Evolutionary conservation across 2,329 filamentous ascomycete genomes (phyloP), one percentile per base, ranked within the genome.

Genomic region (Canariomyces notabilis): DNA sequence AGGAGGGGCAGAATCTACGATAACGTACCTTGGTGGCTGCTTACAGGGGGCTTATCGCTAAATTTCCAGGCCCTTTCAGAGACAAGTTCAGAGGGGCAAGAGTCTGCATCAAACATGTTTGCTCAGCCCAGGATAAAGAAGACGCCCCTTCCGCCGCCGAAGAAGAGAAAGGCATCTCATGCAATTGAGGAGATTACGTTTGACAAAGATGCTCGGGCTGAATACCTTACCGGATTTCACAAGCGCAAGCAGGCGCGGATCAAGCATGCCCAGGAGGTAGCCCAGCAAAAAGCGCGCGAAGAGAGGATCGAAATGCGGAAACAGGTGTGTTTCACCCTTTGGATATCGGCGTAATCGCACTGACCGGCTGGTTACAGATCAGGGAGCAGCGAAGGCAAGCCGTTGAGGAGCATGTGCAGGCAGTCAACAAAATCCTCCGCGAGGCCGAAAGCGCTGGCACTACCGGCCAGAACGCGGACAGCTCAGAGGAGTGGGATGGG

Each of bases 141-240:
- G 62, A 68, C 67, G 37, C 49, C 68, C 11, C 75, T 86, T 44
- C 76, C 79, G 1, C 74, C 74, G 11, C 71, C 69, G n/a, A 89
- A 85, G 67, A 84, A 81, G 60, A 75, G 85, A 54, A 87, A 85
- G 64, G 65, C 67, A 51, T 62, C 74, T 12, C 71, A 73, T 37
- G 68, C 73, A 32, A 73, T 87, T 50, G 87, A 90, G 61, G 88
- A 95, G 64, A 85, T 98, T 65, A 80, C 73, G 42, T 98, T 97
- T 69, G 89, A 98, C 69, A 70, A 77, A 51, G 75, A 76, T 51
- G 87, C 87, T 37, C 83, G 93, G 54, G 73, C 85, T 54, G 89
- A 97, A 61, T 98, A 87, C 63, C 75, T 98, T 48, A 96, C 89
- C 0, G 93, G 93, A 2, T 98, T 98, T 69, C 90, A 91, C 73